These are phyloP conservation scores for Sordariomycetes sp. DNA, from an alignment of 2,329 filamentous ascomycete species.

Conservation along the genomic window DNA sequence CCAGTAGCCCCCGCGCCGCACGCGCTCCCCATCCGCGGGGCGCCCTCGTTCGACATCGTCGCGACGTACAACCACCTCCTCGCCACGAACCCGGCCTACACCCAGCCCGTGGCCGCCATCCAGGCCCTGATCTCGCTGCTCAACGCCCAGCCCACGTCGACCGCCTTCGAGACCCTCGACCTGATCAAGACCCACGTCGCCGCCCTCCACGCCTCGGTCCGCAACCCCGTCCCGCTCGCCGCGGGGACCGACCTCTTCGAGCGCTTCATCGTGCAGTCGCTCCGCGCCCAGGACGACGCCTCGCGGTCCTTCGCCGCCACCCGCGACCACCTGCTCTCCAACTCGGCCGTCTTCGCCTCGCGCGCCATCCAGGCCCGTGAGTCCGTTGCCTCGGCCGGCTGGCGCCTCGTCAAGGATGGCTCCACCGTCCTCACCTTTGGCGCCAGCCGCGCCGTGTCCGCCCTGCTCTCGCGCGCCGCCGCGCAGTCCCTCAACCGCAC, in stretches of 20 bases:
- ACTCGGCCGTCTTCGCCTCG: constrained; percentile 76
- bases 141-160: constrained; percentile 66
- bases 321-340: constrained; percentile 71
- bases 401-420: constrained; percentile 68
- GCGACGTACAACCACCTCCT: constrained; percentile 43
- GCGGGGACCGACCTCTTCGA: constrained; percentile 95
- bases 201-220: constrained; percentile 65
- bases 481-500: constrained; percentile 41
- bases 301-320: constrained; percentile 62
- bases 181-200: constrained; percentile 68
- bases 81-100: constrained; percentile 66
- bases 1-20: constrained; percentile 1
- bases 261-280: constrained; percentile 75
- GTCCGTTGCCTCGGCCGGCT: constrained; percentile 71
- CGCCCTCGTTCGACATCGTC: constrained; percentile 35
- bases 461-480: constrained; percentile 59
- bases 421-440: constrained; percentile 84
- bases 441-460: constrained; percentile 73
- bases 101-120: constrained; percentile 92
- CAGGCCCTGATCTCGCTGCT: constrained; percentile 84
- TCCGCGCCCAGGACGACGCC: constrained; percentile 36
- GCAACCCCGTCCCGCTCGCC: constrained; percentile 84
- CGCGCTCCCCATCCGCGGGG: constrained; percentile 14
- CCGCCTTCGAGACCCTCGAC: constrained; percentile 88
- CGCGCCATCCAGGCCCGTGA: constrained; percentile 77